Evolutionary conservation across 2,329 filamentous ascomycete genomes (phyloP).

Genomic region (Scytalidium lignicola): DNA sequence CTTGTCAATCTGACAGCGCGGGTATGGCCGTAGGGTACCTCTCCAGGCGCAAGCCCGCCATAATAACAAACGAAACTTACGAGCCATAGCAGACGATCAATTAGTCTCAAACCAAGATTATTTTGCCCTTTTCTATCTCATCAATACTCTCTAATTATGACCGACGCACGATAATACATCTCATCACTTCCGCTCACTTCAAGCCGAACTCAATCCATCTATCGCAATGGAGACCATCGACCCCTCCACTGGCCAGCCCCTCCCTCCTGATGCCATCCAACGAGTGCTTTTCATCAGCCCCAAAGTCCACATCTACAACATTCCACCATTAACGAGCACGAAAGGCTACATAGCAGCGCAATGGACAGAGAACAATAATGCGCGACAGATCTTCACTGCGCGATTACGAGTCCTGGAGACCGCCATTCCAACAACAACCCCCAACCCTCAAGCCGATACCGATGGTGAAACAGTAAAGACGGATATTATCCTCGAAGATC

Average conservation of each 20-base stretch:
- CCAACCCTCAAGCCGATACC: conserved; percentile 11
- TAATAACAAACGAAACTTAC: no score
- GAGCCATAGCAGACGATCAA: no score
- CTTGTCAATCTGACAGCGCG: no score
- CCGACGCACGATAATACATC: no score
- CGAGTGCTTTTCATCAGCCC: conserved; percentile 73
- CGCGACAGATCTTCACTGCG: conserved; percentile 78
- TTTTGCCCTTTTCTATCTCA: no score
- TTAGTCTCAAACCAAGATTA: no score
- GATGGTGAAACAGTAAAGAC: conserved; percentile 56
- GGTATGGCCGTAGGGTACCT: no score
- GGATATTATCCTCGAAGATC: conserved; percentile 76
- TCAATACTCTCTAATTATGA: no score
- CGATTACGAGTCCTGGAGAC: conserved; percentile 76
- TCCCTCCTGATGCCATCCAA: conserved; percentile 75
- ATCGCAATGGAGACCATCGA: conserved; percentile 44
- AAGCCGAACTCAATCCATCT: background rate
- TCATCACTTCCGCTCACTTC: background rate
- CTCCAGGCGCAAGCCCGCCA: no score
- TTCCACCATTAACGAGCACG: conserved; percentile 72
- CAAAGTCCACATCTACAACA: conserved; percentile 79
- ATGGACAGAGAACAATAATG: conserved; percentile 68
- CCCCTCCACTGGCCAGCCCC: conserved; percentile 62
- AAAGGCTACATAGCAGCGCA: conserved; percentile 72
- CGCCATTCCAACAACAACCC: conserved; percentile 39